Evolutionary conservation across 306 rosid species (phyloP).

Genomic region (Castanea sativa): DNA sequence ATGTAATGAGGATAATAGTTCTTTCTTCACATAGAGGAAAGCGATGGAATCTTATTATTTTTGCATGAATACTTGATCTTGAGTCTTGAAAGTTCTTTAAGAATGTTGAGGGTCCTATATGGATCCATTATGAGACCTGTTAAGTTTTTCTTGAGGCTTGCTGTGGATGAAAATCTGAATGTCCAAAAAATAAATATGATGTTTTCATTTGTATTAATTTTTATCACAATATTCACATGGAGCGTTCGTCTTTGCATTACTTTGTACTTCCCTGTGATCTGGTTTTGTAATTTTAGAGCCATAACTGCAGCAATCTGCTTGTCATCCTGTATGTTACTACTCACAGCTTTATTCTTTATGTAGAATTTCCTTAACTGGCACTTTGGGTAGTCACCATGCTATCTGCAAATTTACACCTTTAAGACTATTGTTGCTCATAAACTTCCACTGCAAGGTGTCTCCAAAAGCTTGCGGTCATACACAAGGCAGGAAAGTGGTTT

Average conservation of each 20-base stretch:
- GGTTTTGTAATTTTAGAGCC: conserved; percentile 1
- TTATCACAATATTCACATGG: not conserved
- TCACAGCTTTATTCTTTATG: not conserved
- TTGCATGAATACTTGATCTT: not conserved
- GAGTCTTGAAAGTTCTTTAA: not conserved
- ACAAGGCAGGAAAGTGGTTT: conserved; percentile 71
- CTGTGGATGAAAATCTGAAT: not conserved
- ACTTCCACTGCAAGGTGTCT: conserved; percentile 47
- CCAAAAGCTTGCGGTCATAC: conserved; percentile 96
- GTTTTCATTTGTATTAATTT: not conserved
- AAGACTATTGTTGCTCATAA: conserved; percentile 9
- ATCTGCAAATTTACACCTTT: not conserved
- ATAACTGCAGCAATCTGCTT: not conserved
- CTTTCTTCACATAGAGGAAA: not conserved
- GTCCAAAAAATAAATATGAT: not conserved
- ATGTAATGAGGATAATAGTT: not conserved
- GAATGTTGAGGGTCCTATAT: not conserved
- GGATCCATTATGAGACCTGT: not conserved
- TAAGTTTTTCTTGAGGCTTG: not conserved
- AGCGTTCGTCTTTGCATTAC: not conserved
- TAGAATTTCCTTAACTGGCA: conserved; percentile 1
- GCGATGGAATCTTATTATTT: not conserved
- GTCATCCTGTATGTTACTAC: not conserved
- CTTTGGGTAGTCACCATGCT: not conserved
- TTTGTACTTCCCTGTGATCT: not conserved